Base-by-base conservation (phyloP, 2,329 filamentous ascomycete species). In the Scolecobasidium constrictum region DNA sequence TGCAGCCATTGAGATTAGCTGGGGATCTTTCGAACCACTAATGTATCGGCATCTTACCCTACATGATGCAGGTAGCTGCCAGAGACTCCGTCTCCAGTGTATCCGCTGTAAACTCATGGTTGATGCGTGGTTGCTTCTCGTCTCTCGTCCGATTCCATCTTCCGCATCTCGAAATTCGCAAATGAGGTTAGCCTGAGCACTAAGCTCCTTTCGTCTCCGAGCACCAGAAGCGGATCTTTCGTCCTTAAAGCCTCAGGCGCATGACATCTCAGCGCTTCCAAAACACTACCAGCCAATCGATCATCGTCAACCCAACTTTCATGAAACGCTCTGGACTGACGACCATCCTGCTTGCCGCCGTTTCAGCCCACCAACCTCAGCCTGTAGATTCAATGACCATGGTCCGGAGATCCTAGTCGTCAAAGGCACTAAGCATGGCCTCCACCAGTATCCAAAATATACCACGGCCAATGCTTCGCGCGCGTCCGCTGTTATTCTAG, bases 351-450 rank as follows among this genome's bases (percentile, higher is more conserved):
- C 26, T 31, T 31, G n/a, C 26, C 26, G 26, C 26, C n/a, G 26
- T 31, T 31, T 31, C 26, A 31, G 26, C n/a, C 9, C 26, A 31
- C 26, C 9, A n/a, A 7, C 26, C n/a, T n/a, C 9, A 31, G 26
- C 26, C 26, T 31, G 26, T 31, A n/a, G n/a, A 31, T 31, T n/a
- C n/a, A 31, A 31, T n/a, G 26, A 31, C 9, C 9, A 31, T 31
- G 9, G 9, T n/a, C 17, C 17, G 34, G 9, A 36, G 9, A 36
- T 19, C 12, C 34, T 36, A n/a, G 18, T 36, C 18, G 34, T 36
- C 34, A 17, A 36, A 19, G 16, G 34, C 34, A 36, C 34, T 36
- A 36, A 16, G 18, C 34, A 36, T 36, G 34, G 34, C 9, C 7
- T 19, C 34, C 34, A 36, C 12, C 34, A 11, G 12, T 9, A 16